Conservation (phyloP, 2,329 filamentous ascomycete species). For the Aspergillus viridinutans region DNA sequence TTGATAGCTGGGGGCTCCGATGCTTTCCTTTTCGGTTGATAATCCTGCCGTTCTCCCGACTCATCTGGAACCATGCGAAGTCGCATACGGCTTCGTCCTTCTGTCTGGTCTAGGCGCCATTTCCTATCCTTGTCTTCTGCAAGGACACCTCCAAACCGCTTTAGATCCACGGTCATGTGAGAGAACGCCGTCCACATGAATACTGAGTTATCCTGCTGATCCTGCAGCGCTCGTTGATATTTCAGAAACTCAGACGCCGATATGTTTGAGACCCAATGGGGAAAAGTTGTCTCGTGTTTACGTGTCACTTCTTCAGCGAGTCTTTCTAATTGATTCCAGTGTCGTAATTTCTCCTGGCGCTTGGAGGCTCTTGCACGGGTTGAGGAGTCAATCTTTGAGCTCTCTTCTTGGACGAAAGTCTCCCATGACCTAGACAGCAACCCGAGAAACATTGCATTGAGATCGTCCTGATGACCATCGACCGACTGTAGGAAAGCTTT, state of each 20-base stretch:
- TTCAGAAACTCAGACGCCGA: constrained; percentile 89
- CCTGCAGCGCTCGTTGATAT: constrained; percentile 81
- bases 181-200: constrained; percentile 73
- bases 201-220: constrained; percentile 83
- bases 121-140: constrained; percentile 61
- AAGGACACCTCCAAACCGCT: constrained; percentile 76
- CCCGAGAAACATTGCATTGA: constrained; percentile 79
- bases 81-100: constrained; percentile 93
- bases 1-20: constrained; percentile 48
- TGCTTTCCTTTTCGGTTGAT: constrained; percentile 78
- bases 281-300: constrained; percentile 81
- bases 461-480: constrained; percentile 69
- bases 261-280: constrained; percentile 92
- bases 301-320: constrained; percentile 67
- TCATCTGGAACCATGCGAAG: constrained; percentile 79
- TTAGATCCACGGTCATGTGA: constrained; percentile 73
- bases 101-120: constrained; percentile 93
- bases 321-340: constrained; percentile 70
- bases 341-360: constrained; percentile 74
- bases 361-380: constrained; percentile 66
- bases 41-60: constrained; percentile 63
- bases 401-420: constrained; percentile 77
- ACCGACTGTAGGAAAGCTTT: constrained; percentile 85
- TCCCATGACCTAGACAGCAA: constrained; percentile 82
- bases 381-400: constrained; percentile 71